Evolutionary conservation across 352 stramenopile genomes (phyloP).

Genomic region (Phytophthora quininea): DNA sequence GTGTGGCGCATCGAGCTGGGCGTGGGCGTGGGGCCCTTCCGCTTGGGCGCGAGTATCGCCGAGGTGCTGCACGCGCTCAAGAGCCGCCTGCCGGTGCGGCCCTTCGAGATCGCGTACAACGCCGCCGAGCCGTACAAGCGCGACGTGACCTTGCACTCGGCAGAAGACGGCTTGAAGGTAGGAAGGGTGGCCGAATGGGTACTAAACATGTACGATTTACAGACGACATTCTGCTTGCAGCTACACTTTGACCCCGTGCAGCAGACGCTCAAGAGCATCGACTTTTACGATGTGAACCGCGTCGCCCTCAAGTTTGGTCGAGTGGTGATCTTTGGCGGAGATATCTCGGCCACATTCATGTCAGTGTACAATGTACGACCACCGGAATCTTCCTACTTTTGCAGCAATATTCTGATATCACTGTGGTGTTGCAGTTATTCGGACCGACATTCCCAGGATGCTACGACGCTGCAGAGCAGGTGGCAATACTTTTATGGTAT

Average conservation of each 20-base stretch:
- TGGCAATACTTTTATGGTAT: conserved; percentile 16
- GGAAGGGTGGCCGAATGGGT: conserved; percentile 7
- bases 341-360: conserved; percentile 84
- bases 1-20: conserved; percentile 87
- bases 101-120: conserved; percentile 84
- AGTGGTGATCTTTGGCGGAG: conserved; percentile 83
- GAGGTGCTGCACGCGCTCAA: conserved; percentile 83
- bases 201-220: neutral
- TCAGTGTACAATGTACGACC: conserved; percentile 83
- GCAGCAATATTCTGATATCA: neutral
- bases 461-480: conserved; percentile 71
- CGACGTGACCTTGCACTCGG: conserved; percentile 66
- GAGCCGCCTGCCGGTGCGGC: conserved; percentile 69
- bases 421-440: conserved; percentile 58
- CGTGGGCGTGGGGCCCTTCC: conserved; percentile 78
- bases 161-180: conserved; percentile 76
- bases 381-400: neutral
- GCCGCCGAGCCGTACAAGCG: conserved; percentile 65
- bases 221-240: conserved; percentile 29
- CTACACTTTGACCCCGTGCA: conserved; percentile 69
- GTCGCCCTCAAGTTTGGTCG: conserved; percentile 83
- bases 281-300: conserved; percentile 83
- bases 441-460: conserved; percentile 83
- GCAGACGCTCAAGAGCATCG: conserved; percentile 72
- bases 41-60: conserved; percentile 71